Evolutionary conservation across 2,329 filamentous ascomycete genomes (phyloP), one percentile per base, ranked within the genome.

Genomic region (Tolypocladium cylindrosporum): DNA sequence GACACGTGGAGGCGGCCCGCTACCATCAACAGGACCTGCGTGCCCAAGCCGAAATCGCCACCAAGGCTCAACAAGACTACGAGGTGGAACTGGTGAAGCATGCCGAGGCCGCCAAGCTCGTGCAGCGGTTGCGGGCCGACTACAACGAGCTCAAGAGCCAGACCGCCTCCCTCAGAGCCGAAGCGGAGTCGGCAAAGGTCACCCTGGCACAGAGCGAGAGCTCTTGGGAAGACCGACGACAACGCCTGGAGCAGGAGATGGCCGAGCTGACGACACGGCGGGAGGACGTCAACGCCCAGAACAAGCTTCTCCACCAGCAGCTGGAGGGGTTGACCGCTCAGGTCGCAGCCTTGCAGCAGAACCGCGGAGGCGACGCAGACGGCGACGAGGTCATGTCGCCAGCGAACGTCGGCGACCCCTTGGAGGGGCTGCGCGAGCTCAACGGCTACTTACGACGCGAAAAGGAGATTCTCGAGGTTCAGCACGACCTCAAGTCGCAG

Each of bases 391-490:
- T 77, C 14, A 75, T 79, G 59, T 76, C 77, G 14, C 72, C 79
- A 1, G 73, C 80, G 19, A 74, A 79, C 8, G 75, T 82, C 5
- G 79, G 84, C 55, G 78, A 84, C 41, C 85, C 83, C 45, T 76
- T 86, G 11, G 89, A 91, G 63, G 90, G 89, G 56, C 82, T 96
- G 11, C 89, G 94, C 61, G 93, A 97, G 67, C 84, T 99, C 58
- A 95, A 96, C 74, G 88, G 84, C 61, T 99, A 94, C 71, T 78
- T 99, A 61, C 88, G 93, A 52, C 88, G 91, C 48, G 95, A 99
- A 74, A 99, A 97, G 77, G 94, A 97, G 70, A 97, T 99, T 63
- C 82, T 97, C 10, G 93, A 99, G 65, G 90, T 97, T n/a, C 93
- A 97, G 68, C 89, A 91, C 66, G 92, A 97, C 65, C 79, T 97